Percentiles rank a stretch among this genome's conserved stretches.
Conservation (phyloP, 352 stramenopile genomes). For the Poterioochromonas sp. region DNA sequence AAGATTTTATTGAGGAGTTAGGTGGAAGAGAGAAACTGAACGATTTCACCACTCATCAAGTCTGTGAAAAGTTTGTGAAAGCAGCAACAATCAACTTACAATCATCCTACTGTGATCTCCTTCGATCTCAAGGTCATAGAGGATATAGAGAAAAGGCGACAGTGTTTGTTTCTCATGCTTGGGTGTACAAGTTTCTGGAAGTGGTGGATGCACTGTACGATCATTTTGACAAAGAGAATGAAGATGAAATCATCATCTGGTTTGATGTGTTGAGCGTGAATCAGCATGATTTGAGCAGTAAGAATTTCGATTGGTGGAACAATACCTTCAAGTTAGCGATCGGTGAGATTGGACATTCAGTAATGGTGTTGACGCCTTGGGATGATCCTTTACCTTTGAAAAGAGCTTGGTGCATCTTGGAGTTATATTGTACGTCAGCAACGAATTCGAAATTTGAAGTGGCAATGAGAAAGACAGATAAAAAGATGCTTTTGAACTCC, state of each 20-base stretch:
- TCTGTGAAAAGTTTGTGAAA: background rate
- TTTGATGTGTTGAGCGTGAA: slow-evolving; percentile 17
- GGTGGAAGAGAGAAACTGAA: background rate
- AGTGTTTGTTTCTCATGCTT: slow-evolving; percentile 25
- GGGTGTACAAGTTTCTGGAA: slow-evolving; percentile 13
- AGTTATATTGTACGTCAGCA: background rate
- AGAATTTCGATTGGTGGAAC: background rate
- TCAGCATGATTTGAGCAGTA: background rate
- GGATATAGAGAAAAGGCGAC: background rate
- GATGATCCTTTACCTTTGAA: slow-evolving; percentile 6
- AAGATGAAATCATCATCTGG: slow-evolving; percentile 8
- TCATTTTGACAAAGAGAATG: background rate
- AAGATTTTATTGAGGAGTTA: background rate
- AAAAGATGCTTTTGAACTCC: no score
- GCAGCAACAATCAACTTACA: background rate
- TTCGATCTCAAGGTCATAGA: no score
- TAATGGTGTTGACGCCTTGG: slow-evolving; percentile 15
- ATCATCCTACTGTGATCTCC: slow-evolving; percentile 13
- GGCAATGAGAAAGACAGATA: background rate
- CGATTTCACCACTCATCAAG: background rate
- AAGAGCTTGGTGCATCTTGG: slow-evolving; percentile 16
- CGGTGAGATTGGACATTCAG: background rate
- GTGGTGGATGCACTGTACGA: background rate
- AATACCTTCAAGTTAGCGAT: background rate
- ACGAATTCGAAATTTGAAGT: background rate